Evolutionary conservation across 1,139 yeast species (phyloP), one percentile per base, ranked within the genome.

Genomic region (Blastobotrys petasosporus): DNA sequence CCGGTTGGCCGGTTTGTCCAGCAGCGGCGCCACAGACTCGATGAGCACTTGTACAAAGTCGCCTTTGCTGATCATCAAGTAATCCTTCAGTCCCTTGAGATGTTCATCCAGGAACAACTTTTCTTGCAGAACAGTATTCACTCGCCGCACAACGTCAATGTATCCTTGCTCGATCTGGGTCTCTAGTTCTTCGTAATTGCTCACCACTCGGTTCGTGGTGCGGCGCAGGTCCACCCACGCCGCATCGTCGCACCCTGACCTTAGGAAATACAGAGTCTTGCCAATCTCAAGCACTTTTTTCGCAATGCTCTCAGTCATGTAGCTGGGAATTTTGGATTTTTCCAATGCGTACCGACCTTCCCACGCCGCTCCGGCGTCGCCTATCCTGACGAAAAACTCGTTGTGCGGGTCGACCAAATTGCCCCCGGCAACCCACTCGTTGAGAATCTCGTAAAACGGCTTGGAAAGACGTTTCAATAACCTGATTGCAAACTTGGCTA

Each of bases 41-140:
- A 87, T 74, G 8, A 92, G 64, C 1, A 78, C 59, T 45, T 85
- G 82, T 9, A 85, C 79, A 55, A 92, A 85, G 58, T 90, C 96
- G 20, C 88, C 87, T 46, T 77, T 79, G 10, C 81, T 79, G 71
- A 86, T 79, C 40, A 92, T 65, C 53, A 88, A 68, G 51, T 84
- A 80, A 53, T 76, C 77, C 52, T 84, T 84, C 50, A 85, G 69
- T 39, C 81, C 82, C 8, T 62, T 61, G 10, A 90, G 58, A 55
- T 85, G 88, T n/a, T 70, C 65, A 44, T 69, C 69, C 39, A 84
- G 64, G 34, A 67, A 69, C 64, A 68, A 79, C 58, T 70, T 77
- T 1, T 70, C 68, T 47, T 75, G 73, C 3, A 87, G 58, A 3
- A 80, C 63, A 11, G 64, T 54, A 17, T 80, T 77, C 44, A 85